phyloP scores from a whole-genome alignment of 1,139 yeast genomes.

The Saccharomyces hybrid region DNA sequence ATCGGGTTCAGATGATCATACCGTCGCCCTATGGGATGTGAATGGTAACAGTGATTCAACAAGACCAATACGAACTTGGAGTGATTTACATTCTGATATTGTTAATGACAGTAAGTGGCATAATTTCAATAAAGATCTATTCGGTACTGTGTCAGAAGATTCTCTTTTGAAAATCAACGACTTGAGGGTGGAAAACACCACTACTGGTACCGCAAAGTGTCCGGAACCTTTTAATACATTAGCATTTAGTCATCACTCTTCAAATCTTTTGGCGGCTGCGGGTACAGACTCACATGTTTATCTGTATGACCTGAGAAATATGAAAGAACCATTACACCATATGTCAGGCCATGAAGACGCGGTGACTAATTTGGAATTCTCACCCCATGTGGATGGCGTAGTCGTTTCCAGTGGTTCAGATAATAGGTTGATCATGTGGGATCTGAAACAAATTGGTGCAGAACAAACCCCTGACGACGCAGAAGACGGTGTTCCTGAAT shows the following conservation, averaged over 20 bases:
- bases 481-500: constrained; percentile 76
- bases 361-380: constrained; percentile 63
- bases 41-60: constrained; percentile 5
- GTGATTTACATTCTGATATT: constrained; percentile 42
- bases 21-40: constrained; percentile 54
- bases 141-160: constrained; percentile 73
- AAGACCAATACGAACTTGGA: constrained; percentile 29
- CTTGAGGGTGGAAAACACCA: constrained; percentile 36
- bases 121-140: constrained; percentile 39
- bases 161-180: constrained; percentile 62
- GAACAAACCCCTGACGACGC: constrained; percentile 75
- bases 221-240: constrained; percentile 47
- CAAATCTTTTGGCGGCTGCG: constrained; percentile 57
- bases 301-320: constrained; percentile 51
- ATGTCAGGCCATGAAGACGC: constrained; percentile 75
- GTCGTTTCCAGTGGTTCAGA: constrained; percentile 70
- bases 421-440: constrained; percentile 69
- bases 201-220: constrained; percentile 35
- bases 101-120: constrained; percentile 78
- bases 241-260: constrained; percentile 56
- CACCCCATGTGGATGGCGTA: constrained; percentile 62
- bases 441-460: constrained; percentile 61
- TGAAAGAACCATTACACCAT: constrained; percentile 46
- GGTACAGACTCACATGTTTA: constrained; percentile 61
- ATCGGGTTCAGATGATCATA: constrained; percentile 58